Percentiles rank a stretch among this genome's conserved stretches.
Evolutionary conservation across 164 flowering plant species (phyloP).

Genomic region (Chimonanthus salicifolius): DNA sequence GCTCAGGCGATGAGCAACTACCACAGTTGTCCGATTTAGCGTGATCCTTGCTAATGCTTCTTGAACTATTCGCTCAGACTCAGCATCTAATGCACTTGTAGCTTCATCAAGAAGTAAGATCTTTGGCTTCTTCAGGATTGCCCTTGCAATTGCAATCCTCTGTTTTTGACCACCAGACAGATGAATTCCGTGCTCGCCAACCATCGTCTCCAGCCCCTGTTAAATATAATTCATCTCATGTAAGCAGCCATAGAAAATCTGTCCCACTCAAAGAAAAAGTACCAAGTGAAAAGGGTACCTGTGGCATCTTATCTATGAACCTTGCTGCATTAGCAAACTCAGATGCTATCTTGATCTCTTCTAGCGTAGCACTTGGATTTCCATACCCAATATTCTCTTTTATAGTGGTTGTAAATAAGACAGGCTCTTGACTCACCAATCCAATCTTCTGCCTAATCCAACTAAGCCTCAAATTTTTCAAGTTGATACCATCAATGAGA

Average conservation of each 20-base stretch:
- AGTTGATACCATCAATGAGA: slow-evolving; percentile 56
- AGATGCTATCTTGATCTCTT: slow-evolving; percentile 49
- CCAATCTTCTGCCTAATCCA: slow-evolving; percentile 67
- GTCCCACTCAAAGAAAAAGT: neutral
- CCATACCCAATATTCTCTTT: slow-evolving; percentile 68
- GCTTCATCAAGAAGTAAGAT: slow-evolving; percentile 81
- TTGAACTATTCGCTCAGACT: slow-evolving; percentile 62
- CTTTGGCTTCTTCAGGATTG: slow-evolving; percentile 66
- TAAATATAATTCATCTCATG: neutral
- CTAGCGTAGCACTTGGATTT: slow-evolving; percentile 50
- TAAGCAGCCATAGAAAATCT: neutral
- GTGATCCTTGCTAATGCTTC: slow-evolving; percentile 53
- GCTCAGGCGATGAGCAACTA: slow-evolving; percentile 69
- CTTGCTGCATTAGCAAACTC: slow-evolving; percentile 70
- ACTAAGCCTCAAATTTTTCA: slow-evolving; percentile 44
- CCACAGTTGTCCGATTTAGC: slow-evolving; percentile 49
- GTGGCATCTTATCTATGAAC: slow-evolving; percentile 63
- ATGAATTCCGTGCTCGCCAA: slow-evolving; percentile 66
- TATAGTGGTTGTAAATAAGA: slow-evolving; percentile 52
- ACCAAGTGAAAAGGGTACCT: slow-evolving; percentile 21
- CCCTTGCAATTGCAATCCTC: slow-evolving; percentile 71
- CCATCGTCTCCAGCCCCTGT: slow-evolving; percentile 71
- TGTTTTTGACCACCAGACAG: slow-evolving; percentile 84
- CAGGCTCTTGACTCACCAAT: slow-evolving; percentile 71
- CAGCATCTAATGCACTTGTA: slow-evolving; percentile 71